Evolutionary conservation across 2,329 filamentous ascomycete species (phyloP), one percentile per base, ranked within the genome.

Genomic region (Aspergillus pseudotamarii): DNA sequence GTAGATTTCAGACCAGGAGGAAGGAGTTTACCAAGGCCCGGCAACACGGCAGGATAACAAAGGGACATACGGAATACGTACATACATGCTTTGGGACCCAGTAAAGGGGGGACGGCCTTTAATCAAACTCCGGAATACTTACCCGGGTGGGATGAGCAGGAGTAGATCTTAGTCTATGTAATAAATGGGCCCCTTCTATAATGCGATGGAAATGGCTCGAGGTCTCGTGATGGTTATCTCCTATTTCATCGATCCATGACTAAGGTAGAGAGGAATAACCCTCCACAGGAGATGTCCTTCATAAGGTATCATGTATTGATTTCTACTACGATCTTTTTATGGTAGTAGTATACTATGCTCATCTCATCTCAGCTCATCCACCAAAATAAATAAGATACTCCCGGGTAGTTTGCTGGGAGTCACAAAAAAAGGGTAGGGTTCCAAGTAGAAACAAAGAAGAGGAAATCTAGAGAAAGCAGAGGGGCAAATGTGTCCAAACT

Each of bases 381-480:
- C 51, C 51, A 55, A 38, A 38, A 41, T 38, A 38, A 38, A 16
- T 12, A 32, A 38, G 30, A 16, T 5, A 55, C 51, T 55, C 32
- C 34, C 32, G n/a, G 21, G 30, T 51, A 28, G 23, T 55, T 41
- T 55, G 34, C 9, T 55, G 34, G 51, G 32, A 38, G 51, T 38
- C 32, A 54, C 23, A 54, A 55, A 50, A 57, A 30, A 41, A 50
- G 21, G 19, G 45, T 50, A 41, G 30, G 51, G n/a, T 55, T 38
- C 51, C 30, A 55, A 55, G 32, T 55, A 55, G 51, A 55, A 55
- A 55, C 51, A 55, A 38, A 55, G 51, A 55, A 55, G 51, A 55
- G 51, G 51, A 60, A 43, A 14, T 48, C 28, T 43, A 58, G 30
- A 34, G 45, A 55, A 46, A 48, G 58, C 34, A 32, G 23, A 34